These are phyloP conservation scores for Trichomonascaceae sp. DNA, from an alignment of 1,139 yeast species.

Conservation along the genomic window DNA sequence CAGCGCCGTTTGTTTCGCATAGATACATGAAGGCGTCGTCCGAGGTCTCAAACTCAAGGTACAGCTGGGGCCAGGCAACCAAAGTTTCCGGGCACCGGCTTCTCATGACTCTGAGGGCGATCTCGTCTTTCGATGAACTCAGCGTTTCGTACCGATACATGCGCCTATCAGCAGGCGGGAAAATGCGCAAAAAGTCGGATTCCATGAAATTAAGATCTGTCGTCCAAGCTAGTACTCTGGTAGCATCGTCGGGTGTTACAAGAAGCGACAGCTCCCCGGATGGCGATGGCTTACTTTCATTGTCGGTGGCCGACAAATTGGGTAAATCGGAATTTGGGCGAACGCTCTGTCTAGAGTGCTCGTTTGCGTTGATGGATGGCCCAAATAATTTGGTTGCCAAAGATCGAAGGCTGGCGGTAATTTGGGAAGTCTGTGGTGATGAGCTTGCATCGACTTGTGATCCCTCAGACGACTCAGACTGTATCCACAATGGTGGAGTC, in stretches of 20 bases:
- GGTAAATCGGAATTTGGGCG: no score
- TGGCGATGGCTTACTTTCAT: not conserved
- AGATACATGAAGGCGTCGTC: slow-evolving; percentile 40
- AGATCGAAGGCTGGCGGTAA: no score
- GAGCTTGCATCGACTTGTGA: no score
- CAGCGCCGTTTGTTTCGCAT: slow-evolving; percentile 35
- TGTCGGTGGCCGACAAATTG: no score
- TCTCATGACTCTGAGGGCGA: slow-evolving; percentile 27
- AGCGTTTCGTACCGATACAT: slow-evolving; percentile 8
- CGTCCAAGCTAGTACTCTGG: slow-evolving; percentile 24
- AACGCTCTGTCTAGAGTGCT: no score
- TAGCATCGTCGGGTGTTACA: slow-evolving; percentile 4
- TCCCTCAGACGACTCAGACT: no score
- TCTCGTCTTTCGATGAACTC: slow-evolving; percentile 9
- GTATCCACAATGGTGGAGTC: no score
- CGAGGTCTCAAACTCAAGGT: slow-evolving; percentile 35
- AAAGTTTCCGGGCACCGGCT: slow-evolving; percentile 36
- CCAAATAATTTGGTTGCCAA: no score
- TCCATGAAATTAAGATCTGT: slow-evolving; percentile 20
- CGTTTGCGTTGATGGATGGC: no score
- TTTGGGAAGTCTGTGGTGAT: no score
- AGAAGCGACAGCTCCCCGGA: not conserved
- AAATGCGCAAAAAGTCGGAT: slow-evolving; percentile 22
- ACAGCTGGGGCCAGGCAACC: slow-evolving; percentile 36
- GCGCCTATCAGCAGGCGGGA: slow-evolving; percentile 15